Evolutionary conservation across 1,284 basidiomycete genomes (phyloP), one percentile per base, ranked within the genome.

Genomic region (Agaricales sp.): DNA sequence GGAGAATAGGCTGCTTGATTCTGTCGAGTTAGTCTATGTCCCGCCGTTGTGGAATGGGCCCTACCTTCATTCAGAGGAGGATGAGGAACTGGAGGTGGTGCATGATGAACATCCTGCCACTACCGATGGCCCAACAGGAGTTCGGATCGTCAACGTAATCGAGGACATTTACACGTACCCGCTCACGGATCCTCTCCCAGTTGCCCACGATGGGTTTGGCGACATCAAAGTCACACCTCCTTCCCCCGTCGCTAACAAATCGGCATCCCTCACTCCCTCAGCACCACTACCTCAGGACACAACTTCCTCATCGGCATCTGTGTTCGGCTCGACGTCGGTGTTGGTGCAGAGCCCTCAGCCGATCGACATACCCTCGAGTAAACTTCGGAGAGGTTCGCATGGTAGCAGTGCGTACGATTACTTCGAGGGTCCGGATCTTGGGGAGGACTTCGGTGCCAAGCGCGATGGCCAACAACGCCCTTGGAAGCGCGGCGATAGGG

Each of bases 1-100:
- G 53, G 50, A 51, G 35, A 55, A 52, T 4, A 61, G 56, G 19
- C 60, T 59, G 21, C 62, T 62, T 24, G 70, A 66, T 3, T 68
- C 73, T 30, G 74, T 80, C 45, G 77, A 78, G 53, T 74, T 91
- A 53, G 82, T 90, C 2, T 92, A 92, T 61, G 78, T 80, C 18
- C 87, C 87, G 0, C 16, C 39, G 16, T 41, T 41, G 16, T 41
- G 39, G 39, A 41, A 41, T 16, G 39, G 4, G 16, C n/a, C n/a
- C 8, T 41, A 41, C 39, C n/a, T 16, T 48, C 8, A 19, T 18
- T 22, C 51, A 16, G 54, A 54, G 3, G 57, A 53, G 25, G 48
- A 52, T 19, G 63, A 60, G 55, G 62, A 61, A 51, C 64, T 60
- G 14, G 66, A 67, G 30, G 59, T 59, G 19, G 68, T 69, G 41